Evolutionary conservation across 2,329 filamentous ascomycete genomes (phyloP).

Genomic region (Sphaerostilbella broomeana): DNA sequence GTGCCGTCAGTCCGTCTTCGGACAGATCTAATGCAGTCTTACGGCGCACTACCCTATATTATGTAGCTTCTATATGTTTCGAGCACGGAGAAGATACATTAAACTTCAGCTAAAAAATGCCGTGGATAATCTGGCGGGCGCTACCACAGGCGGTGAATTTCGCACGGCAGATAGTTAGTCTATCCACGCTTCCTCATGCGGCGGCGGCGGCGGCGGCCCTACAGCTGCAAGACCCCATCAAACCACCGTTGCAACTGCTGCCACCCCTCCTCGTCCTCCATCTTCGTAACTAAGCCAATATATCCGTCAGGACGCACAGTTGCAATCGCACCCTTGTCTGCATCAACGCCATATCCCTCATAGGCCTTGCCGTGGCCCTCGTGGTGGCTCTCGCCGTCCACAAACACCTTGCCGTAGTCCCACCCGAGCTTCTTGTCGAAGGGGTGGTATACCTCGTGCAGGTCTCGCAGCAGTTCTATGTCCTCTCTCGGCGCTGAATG

Average conservation of each 20-base stretch:
- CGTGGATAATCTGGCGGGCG: too few species aligned
- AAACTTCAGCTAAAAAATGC: too few species aligned
- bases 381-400: constrained; percentile 47
- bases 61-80: too few species aligned
- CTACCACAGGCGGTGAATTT: too few species aligned
- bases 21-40: too few species aligned
- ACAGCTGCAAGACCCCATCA: constrained; percentile 11
- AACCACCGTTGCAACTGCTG: constrained; percentile 13
- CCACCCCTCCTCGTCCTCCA: constrained; percentile 25
- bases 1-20: too few species aligned
- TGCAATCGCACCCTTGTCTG: constrained; percentile 49
- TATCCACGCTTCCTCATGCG: too few species aligned
- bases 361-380: constrained; percentile 47
- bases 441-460: constrained; percentile 43
- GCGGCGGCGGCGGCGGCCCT: neutral
- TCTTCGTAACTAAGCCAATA: constrained; percentile 39
- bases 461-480: constrained; percentile 41
- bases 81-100: too few species aligned
- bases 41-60: too few species aligned
- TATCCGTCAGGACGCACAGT: constrained; percentile 63
- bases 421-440: constrained; percentile 42
- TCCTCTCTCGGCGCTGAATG: constrained; percentile 47
- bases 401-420: constrained; percentile 52
- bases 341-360: constrained; percentile 48
- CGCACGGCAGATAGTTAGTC: too few species aligned